Evolutionary conservation across 257 asterid genomes (phyloP), one percentile per base, ranked within the genome.

Genomic region (Jaltomata sinuosa): DNA sequence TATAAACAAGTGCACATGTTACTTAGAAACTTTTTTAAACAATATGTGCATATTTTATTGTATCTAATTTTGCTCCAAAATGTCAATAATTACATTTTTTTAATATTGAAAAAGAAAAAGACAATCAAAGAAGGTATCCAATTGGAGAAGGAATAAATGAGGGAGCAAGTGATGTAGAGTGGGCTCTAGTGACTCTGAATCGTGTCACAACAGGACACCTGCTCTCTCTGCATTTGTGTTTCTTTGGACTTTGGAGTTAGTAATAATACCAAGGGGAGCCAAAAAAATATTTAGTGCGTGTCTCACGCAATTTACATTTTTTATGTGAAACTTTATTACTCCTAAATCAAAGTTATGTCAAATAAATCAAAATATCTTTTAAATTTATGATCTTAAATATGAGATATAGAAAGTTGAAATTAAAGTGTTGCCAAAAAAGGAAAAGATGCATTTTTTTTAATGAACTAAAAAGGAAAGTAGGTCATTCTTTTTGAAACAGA

Each of bases 191-290:
- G 62, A 8, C 45, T 76, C 40, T 15, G 62, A 76, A 1, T 76
- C 45, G 29, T 47, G 81, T 76, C 81, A 64, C 53, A 53, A 81
- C 78, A 86, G 85, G 87, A 82, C 86, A 88, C 89, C 87, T 88
- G 87, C 86, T 22, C 69, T 47, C 85, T 67, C 76, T 32, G 76
- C 47, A 29, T 2, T 14, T 64, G 38, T 29, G 38, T 64, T 36
- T 36, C 4, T 36, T 64, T 64, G n/a, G n/a, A n/a, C 3, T 64
- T 64, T 71, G 54, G 50, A 69, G 10, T 68, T 67, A 36, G 11
- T 62, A 62, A 69, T 69, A 69, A 36, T 36, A 32, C 8, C 15
- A 32, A 34, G 47, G 76, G 47, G 7, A 5, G 6, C 42, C 5
- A 38, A 38, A 38, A 5, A 38, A 5, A 38, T n/a, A n/a, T n/a